Base-by-base conservation (phyloP, 2,329 filamentous ascomycete species). In the Colletotrichum viniferum region DNA sequence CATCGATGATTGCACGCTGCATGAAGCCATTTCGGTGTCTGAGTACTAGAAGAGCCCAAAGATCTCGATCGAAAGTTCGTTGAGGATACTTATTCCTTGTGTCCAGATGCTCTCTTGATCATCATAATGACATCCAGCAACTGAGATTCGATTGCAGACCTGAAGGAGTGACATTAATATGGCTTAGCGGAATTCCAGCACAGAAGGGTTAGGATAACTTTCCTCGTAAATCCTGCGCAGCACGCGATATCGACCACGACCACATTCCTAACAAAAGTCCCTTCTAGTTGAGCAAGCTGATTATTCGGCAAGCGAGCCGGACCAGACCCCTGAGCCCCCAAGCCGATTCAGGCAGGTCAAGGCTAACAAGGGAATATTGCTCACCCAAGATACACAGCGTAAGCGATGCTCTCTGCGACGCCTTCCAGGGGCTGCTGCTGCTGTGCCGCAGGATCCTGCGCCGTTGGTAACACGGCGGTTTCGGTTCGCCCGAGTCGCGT, bases 191-290 rank as follows among this genome's bases (percentile, higher is more conserved):
- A 43, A 43, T 48, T 48, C 38, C 9, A 48, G 18, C 38, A 48
- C 9, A 48, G 18, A 0, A n/a, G 1, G 38, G 2, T 43, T 0
- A 48, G 1, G 0, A 3, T 48, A 6, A 0, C 1, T 48, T 12
- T 2, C 9, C 38, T 48, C 18, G 9, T 12, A 21, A 52, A 4
- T 52, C 1, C 10, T 52, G 43, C n/a, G 10, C 3, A 52, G 10
- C n/a, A 1, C 0, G 43, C n/a, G 10, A 52, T 48, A 48, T 0
- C 2, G 12, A 48, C 1, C 18, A 4, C 18, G 0, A 4, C 43
- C 3, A 2, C 3, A 48, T 48, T 0, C n/a, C 1, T 0, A 1
- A 13, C 43, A 3, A 48, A 52, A 52, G 43, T 52, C n/a, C 43
- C 43, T 52, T 4, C n/a, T 24, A 3, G n/a, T n/a, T n/a, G n/a